Base-by-base conservation (phyloP, 441 rosid species). In the Gossypium trilobum region DNA sequence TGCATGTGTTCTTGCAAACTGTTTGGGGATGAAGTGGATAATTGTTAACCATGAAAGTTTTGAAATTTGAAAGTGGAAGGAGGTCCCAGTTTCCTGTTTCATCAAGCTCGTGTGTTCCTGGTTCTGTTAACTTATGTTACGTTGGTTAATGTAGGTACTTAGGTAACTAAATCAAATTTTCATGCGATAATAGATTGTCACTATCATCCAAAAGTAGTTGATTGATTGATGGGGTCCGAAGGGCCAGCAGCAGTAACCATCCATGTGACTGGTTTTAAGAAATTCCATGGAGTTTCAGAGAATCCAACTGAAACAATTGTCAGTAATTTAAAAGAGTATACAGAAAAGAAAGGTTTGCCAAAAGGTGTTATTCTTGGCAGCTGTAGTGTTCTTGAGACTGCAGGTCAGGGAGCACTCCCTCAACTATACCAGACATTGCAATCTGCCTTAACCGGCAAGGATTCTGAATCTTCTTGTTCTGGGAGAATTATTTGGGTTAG, bases 281-380 rank as follows among this genome's bases (percentile, higher is more conserved):
- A 89, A 81, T 92, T 94, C 79, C 97, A 91, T 85, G 97, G 99
- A 74, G 99, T 92, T 76, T 81, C 97, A 19, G 99, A 89, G 80
- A 95, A 95, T 80, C 99, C 97, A 17, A 92, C 97, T 0, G 97
- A 94, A 84, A 86, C 85, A 61, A 84, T 91, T 74, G 96, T 85
- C 23, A 78, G 73, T 72, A 89, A 88, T 75, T 75, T 94, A 63
- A 83, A 80, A 80, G 96, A 92, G 54, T 91, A 87, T 71, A 77
- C 82, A 81, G 79, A 81, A 63, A 94, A 87, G 85, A 88, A 80
- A 71, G 85, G 90, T 78, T 59, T 84, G 70, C 91, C 97, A 0
- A 88, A 86, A 81, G 92, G 94, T 63, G 46, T 89, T 71, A 74
- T 79, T 74, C 84, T 95, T 31, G 96, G 93, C 58, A 89, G 84